Conservation (phyloP, 2,329 filamentous ascomycete species). For the Botrytis porri region DNA sequence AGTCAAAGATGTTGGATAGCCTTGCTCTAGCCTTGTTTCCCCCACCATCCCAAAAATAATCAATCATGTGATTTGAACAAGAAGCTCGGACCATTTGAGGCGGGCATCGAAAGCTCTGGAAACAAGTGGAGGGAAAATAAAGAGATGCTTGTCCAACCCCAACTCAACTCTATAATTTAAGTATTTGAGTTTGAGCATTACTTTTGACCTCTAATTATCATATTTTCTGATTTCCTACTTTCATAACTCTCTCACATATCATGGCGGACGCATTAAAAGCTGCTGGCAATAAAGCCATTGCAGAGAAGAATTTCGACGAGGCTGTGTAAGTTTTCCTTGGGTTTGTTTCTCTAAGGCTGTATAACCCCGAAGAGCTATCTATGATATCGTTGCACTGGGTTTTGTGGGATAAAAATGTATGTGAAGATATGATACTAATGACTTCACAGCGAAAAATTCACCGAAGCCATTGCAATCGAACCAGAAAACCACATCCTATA, state of each 20-base stretch:
- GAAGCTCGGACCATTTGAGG: conserved; percentile 12
- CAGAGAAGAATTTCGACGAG: conserved; percentile 93
- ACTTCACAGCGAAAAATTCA: conserved; percentile 76
- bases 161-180: not conserved
- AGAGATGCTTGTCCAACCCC: conserved; percentile 3
- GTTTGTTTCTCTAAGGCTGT: conserved; percentile 23
- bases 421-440: conserved; percentile 22
- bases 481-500: conserved; percentile 93
- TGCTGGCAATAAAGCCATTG: conserved; percentile 97
- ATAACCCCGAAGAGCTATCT: not conserved
- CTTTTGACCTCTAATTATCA: not conserved
- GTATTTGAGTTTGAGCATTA: not conserved
- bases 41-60: not conserved
- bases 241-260: conserved; percentile 7
- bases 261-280: conserved; percentile 74
- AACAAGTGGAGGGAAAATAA: conserved; percentile 17
- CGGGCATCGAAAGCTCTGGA: conserved; percentile 17
- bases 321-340: conserved; percentile 69
- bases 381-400: not conserved
- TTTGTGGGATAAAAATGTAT: not conserved
- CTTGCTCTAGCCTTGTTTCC: not conserved
- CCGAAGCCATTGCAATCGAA: conserved; percentile 85
- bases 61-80: conserved; percentile 5
- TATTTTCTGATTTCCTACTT: not conserved
- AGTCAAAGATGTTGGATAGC: not conserved